Evolutionary conservation across 2,329 filamentous ascomycete genomes (phyloP), one percentile per base, ranked within the genome.

Genomic region (Phialemonium atrogriseum): DNA sequence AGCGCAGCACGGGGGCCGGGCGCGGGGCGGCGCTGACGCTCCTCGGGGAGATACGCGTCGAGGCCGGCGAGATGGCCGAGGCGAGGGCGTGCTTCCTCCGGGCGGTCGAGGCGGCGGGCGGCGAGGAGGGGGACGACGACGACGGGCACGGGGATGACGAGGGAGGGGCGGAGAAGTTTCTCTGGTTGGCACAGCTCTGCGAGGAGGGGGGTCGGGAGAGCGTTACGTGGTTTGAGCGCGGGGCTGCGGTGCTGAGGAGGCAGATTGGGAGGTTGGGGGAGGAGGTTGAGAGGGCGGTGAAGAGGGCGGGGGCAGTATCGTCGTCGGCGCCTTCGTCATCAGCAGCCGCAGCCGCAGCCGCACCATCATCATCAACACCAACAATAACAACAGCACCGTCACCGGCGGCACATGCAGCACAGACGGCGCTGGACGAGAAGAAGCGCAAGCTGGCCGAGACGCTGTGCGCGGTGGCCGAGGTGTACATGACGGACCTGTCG

Each of bases 401-500:
- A 33, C 20, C 18, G 9, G 10, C 21, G 13, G 15, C 14, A 19
- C 10, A 27, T 34, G 26, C 21, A 21, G 15, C 13, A 13, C 18
- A 14, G 33, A 35, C 28, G n/a, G 39, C 62, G 15, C 48, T 77
- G 24, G 71, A 79, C 17, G 84, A 73, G 56, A 84, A 85, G 65
- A 81, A 81, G 54, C 68, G 70, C 43, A 91, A 91, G 58, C 68
- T 96, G 21, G 85, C 87, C 3, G 86, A 86, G 46, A 85, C 88
- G n/a, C 70, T 98, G 21, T 98, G 93, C 58, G 86, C 84, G 17
- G 85, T 96, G 38, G 80, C 85, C 6, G 91, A 98, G 62, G 86
- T 98, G 30, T 98, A 95, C 66, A 98, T 98, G 91, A 98, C 91
- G 9, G 91, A 98, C 62, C 63, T 96, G 47, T 91, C 84, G 48